Conservation (phyloP, 2,329 filamentous ascomycete species). For the Thelonectria rubi region DNA sequence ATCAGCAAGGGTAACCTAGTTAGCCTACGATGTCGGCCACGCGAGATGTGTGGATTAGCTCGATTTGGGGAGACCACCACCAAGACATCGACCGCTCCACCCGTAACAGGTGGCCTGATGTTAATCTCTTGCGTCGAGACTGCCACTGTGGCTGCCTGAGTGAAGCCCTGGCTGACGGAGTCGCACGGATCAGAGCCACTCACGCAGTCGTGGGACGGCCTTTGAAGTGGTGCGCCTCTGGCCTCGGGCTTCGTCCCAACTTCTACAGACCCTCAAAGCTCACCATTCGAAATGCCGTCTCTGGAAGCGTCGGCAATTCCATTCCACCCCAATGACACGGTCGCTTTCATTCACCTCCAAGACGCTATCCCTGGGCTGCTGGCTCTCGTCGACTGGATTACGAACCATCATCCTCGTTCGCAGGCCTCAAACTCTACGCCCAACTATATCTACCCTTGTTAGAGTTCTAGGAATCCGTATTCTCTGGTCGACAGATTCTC, state of each 20-base stretch:
- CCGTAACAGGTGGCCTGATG: conserved; percentile 43
- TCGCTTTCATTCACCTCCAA: too few species aligned
- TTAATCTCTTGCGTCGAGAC: conserved; percentile 39
- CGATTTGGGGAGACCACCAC: conserved; percentile 32
- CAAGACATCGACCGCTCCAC: conserved; percentile 28
- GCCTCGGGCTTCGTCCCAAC: too few species aligned
- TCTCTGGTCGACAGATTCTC: conserved; percentile 27
- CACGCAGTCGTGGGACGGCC: too few species aligned
- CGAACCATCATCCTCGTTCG: conserved; percentile 7
- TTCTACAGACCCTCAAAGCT: too few species aligned
- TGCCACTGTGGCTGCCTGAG: conserved; percentile 20
- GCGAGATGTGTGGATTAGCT: conserved; percentile 46
- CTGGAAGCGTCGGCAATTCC: too few species aligned
- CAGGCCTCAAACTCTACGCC: conserved; percentile 6
- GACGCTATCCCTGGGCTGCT: too few species aligned
- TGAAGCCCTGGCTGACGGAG: conserved; percentile 37
- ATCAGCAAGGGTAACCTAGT: conserved; percentile 42
- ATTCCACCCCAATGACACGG: too few species aligned
- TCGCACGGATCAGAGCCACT: too few species aligned
- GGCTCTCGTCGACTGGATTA: too few species aligned
- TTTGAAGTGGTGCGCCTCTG: too few species aligned
- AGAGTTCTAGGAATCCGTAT: conserved; percentile 29
- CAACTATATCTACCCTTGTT: conserved; percentile 1
- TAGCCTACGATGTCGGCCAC: conserved; percentile 40
- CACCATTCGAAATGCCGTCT: too few species aligned